Evolutionary conservation across 2,329 filamentous ascomycete genomes (phyloP).

Genomic region (Penicillium expansum): DNA sequence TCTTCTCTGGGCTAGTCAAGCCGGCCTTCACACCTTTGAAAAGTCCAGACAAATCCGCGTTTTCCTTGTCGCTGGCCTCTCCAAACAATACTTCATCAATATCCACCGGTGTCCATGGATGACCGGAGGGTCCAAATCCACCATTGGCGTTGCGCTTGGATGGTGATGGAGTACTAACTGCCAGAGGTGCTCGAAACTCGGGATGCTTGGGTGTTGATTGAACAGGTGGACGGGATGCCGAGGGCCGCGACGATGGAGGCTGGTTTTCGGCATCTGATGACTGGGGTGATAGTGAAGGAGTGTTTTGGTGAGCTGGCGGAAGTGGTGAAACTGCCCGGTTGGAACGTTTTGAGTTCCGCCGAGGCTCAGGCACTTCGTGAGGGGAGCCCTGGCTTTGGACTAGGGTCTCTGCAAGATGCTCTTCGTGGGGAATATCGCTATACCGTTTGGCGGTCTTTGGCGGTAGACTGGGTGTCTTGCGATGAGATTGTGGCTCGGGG

Average conservation of each 20-base stretch:
- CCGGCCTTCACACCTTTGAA: slow-evolving; percentile 55
- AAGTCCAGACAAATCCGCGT: slow-evolving; percentile 48
- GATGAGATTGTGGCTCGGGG: slow-evolving; percentile 15
- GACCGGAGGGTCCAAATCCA: slow-evolving; percentile 54
- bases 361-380: slow-evolving; percentile 12
- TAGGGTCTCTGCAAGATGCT: slow-evolving; percentile 34
- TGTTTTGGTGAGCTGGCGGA: slow-evolving; percentile 38
- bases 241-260: slow-evolving; percentile 65
- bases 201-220: slow-evolving; percentile 37
- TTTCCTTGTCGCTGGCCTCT: slow-evolving; percentile 47
- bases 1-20: slow-evolving; percentile 72
- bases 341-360: slow-evolving; percentile 5
- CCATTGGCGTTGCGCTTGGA: slow-evolving; percentile 56
- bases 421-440: slow-evolving; percentile 39
- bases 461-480: slow-evolving; percentile 30
- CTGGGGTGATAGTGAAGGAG: slow-evolving; percentile 67
- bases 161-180: slow-evolving; percentile 54
- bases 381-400: slow-evolving; percentile 25
- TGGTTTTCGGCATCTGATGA: slow-evolving; percentile 79
- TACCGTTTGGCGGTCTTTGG: slow-evolving; percentile 39
- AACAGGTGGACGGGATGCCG: slow-evolving; percentile 44
- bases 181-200: slow-evolving; percentile 42
- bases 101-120: slow-evolving; percentile 71
- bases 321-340: slow-evolving; percentile 28
- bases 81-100: slow-evolving; percentile 62